Percentiles rank a stretch among this genome's conserved stretches.
Evolutionary conservation across 2,329 filamentous ascomycete species (phyloP).

Genomic region (Helotiales sp.): DNA sequence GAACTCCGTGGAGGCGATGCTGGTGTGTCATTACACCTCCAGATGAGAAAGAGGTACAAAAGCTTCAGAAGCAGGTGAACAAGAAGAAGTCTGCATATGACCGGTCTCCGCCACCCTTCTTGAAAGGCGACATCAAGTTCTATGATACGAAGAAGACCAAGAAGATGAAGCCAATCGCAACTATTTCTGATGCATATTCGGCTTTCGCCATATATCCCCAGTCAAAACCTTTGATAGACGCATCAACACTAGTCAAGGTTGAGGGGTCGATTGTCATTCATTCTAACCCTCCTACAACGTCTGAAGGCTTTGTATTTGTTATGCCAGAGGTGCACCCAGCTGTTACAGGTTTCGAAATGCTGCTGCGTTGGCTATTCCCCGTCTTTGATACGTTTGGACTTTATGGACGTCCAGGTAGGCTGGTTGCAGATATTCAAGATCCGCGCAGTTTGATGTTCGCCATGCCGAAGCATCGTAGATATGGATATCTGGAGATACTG

Average conservation of each 20-base stretch:
- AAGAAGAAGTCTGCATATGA: conserved; percentile 86
- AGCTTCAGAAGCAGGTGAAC: conserved; percentile 76
- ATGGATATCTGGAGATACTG: conserved; percentile 86
- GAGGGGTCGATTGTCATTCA: conserved; percentile 91
- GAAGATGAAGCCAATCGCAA: conserved; percentile 86
- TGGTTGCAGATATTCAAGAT: conserved; percentile 86
- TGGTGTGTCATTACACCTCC: conserved; percentile 95
- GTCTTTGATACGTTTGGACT: conserved; percentile 90
- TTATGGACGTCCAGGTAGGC: conserved; percentile 83
- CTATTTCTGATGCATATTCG: conserved; percentile 85
- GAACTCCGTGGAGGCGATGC: conserved; percentile 92
- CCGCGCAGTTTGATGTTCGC: conserved; percentile 95
- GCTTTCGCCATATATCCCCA: conserved; percentile 97
- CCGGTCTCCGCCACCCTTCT: conserved; percentile 60
- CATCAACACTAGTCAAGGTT: conserved; percentile 90
- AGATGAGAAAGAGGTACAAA: conserved; percentile 88
- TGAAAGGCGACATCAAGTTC: conserved; percentile 92
- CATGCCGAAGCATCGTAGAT: conserved; percentile 84
- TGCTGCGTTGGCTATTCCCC: conserved; percentile 89
- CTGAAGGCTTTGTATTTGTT: conserved; percentile 94
- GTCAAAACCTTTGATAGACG: conserved; percentile 88
- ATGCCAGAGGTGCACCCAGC: conserved; percentile 96
- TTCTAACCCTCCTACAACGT: conserved; percentile 71
- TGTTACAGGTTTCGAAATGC: conserved; percentile 91
- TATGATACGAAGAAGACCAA: conserved; percentile 91